Base-by-base conservation (phyloP, 2,329 filamentous ascomycete genomes). In the Monosporascus sp. region DNA sequence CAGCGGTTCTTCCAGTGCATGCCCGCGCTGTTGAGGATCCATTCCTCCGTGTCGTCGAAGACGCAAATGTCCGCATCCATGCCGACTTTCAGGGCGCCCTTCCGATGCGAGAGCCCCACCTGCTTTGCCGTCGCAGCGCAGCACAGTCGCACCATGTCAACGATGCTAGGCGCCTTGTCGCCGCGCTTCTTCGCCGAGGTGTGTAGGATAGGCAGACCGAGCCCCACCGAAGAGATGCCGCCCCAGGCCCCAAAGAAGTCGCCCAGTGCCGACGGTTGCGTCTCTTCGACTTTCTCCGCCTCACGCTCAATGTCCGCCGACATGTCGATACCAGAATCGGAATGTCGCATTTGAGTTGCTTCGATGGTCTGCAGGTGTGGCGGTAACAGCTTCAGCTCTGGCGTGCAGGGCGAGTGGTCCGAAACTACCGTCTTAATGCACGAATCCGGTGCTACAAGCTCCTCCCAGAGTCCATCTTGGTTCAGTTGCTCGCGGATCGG, bases 241-340 rank as follows among this genome's bases (percentile, higher is more conserved):
- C 94, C 94, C 94, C 94, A 99, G 1, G 92, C 92, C 4, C 88
- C 85, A 73, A 97, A 94, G 79, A 99, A 97, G 73, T 97, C 90
- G 38, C 94, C 94, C 47, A 69, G 69, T 24, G 72, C 70, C 22
- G 75, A 72, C 38, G 72, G 67, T 1, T 71, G 65, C 9, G 73
- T 69, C 24, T 68, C 67, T 6, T 69, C 64, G 20, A 52, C 64
- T 68, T 71, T 63, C 55, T 70, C 70, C 11, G 71, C 65, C 1
- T 66, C 62, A 24, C 71, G 51, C 51, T 66, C 55, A 49, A 69
- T 47, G 41, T 67, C 63, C 5, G 63, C 65, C 1, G 73, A 73
- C 62, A 82, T 69, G 56, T 81, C 80, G 54, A 83, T 64, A 34
- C 78, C 80, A 0, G 80, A 83, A 63, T 83, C 80, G 36, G 73